Conservation (phyloP, 768 basidiomycete genomes). For the Lentinula boryana region DNA sequence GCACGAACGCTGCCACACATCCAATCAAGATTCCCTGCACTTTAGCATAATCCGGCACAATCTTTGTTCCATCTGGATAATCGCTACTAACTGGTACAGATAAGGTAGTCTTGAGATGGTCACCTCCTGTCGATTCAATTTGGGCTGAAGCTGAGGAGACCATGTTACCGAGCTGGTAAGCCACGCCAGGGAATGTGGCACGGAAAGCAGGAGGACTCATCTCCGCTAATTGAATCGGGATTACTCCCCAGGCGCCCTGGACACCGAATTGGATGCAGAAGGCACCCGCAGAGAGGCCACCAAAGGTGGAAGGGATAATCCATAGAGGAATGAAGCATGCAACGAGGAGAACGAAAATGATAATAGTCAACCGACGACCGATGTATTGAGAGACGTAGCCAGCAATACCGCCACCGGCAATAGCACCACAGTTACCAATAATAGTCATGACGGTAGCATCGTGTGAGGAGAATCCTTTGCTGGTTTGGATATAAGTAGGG, state of each 20-base stretch:
- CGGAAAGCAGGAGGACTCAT: constrained; percentile 86
- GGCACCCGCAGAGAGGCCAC: constrained; percentile 71
- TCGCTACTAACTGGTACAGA: constrained; percentile 14
- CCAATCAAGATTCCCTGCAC: constrained; percentile 90
- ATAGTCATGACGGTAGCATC: constrained; percentile 72
- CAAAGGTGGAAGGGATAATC: constrained; percentile 72
- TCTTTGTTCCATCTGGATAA: constrained; percentile 28
- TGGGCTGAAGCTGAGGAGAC: constrained; percentile 71
- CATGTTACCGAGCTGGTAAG: constrained; percentile 81
- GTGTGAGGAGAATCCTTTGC: constrained; percentile 55
- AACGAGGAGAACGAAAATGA: constrained; percentile 52
- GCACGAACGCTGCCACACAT: constrained; percentile 67
- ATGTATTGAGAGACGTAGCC: constrained; percentile 70
- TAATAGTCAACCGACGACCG: constrained; percentile 79
- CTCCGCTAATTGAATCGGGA: constrained; percentile 77
- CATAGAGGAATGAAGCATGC: constrained; percentile 72
- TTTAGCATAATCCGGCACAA: constrained; percentile 64
- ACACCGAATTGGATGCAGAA: constrained; percentile 87
- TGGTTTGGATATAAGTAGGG: constrained; percentile 63
- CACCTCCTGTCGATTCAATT: constrained; percentile 73
- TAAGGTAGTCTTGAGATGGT: constrained; percentile 46
- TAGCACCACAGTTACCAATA: constrained; percentile 59
- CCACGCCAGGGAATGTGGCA: constrained; percentile 80
- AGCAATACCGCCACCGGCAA: constrained; percentile 63
- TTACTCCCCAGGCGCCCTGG: constrained; percentile 86